Conservation (phyloP, 139 green algal species). For the Monoraphidium neglectum region DNA sequence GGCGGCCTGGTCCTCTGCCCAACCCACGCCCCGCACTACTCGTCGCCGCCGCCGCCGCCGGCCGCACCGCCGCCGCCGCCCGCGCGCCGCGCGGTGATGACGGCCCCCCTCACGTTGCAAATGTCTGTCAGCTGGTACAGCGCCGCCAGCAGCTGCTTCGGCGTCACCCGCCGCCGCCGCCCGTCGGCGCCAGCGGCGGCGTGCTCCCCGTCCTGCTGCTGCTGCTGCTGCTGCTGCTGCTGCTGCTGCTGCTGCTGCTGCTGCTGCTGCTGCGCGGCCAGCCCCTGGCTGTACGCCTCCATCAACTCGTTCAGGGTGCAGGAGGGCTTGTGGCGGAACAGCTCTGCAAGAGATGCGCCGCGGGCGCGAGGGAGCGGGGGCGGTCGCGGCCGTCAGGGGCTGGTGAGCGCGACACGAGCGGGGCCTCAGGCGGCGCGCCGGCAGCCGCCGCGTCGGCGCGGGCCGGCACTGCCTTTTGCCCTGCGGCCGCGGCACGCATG, state of each 20-base stretch:
- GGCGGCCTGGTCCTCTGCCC: too few relatives aligned
- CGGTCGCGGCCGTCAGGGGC: not conserved
- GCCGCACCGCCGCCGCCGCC: too few relatives aligned
- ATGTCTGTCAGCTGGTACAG: conserved; percentile 24
- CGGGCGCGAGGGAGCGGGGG: not conserved
- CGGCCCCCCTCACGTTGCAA: not conserved
- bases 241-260: conserved; percentile 5
- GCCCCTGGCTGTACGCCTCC: conserved; percentile 4
- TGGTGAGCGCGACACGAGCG: not conserved
- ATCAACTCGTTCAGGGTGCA: conserved; percentile 16
- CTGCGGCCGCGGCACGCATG: not conserved
- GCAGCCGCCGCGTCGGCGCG: not conserved
- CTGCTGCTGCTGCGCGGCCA: conserved; percentile 22
- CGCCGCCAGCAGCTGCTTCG: conserved; percentile 17
- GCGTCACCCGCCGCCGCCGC: conserved; percentile 3
- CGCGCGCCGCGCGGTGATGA: not conserved
- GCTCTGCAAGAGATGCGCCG: conserved; percentile 6
- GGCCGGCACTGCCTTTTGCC: not conserved
- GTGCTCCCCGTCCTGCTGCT: not conserved
- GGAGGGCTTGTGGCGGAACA: conserved; percentile 4
- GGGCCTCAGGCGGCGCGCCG: too few relatives aligned
- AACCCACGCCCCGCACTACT: too few relatives aligned
- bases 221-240: not conserved
- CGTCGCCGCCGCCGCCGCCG: too few relatives aligned
- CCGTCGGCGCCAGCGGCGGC: not conserved